Evolutionary conservation across 441 rosid genomes (phyloP), one percentile per base, ranked within the genome.

Genomic region (Francoa sonchifolia): DNA sequence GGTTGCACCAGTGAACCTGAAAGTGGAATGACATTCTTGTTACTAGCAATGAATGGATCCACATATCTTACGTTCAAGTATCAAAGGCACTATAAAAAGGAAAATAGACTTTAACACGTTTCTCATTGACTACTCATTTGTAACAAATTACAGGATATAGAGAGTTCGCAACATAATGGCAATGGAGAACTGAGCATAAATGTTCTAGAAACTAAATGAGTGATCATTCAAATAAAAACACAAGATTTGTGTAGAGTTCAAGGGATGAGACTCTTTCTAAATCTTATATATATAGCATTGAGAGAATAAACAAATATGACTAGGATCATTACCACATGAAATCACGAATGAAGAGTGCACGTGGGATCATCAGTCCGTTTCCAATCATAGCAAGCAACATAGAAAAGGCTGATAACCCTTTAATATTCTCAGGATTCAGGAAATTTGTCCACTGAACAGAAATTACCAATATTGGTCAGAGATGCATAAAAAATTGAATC

Each of bases 331-430:
- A 84, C 97, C 97, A 89, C 95, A 84, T 89, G 23, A 84, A 67
- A 69, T 89, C 97, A 8, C 95, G 95, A 63, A 79, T 70, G 44
- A 89, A 75, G 55, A 89, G 65, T 3, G 97, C 95, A 42, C 95
- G 90, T 17, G 97, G 95, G 39, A 89, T 47, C 95, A 84, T 73
- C 25, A 89, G 92, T 46, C 88, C 97, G 40, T 88, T 88, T 50
- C 97, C 97, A 48, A 71, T 70, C 95, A 84, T 75, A 31, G 81
- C 82, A 61, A 89, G 88, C 59, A 89, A 41, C 97, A 84, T 89
- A 42, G 97, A 62, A 28, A 73, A 38, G 13, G 90, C 76, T 29
- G 97, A 89, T 62, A 89, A 51, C 44, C 95, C 97, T 64, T 60
- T 89, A 33, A 89, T 74, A 56, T 88, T 88, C 26, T 81, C 76